Conservation (phyloP, 768 basidiomycete genomes). For the Trametes gibbosa region DNA sequence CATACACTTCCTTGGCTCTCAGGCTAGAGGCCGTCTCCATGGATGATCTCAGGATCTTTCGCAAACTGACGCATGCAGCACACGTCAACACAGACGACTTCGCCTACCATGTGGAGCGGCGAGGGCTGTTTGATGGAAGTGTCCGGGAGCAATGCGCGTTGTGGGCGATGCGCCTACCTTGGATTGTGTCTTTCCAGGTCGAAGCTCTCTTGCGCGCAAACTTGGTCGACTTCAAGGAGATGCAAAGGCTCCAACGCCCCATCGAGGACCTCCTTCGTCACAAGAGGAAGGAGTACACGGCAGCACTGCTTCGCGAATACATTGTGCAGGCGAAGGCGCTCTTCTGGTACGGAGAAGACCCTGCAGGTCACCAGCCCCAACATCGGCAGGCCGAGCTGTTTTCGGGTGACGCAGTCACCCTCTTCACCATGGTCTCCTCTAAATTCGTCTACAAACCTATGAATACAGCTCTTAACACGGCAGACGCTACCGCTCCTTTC, state of each 20-base stretch:
- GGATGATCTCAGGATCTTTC: slow-evolving; percentile 39
- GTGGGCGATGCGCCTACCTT: slow-evolving; percentile 39
- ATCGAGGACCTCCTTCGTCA: slow-evolving; percentile 31
- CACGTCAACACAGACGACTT: slow-evolving; percentile 32
- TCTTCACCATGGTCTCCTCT: slow-evolving; percentile 20
- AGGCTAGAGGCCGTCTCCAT: slow-evolving; percentile 44
- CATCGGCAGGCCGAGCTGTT: not conserved
- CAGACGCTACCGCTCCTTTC: slow-evolving; percentile 34
- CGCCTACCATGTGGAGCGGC: slow-evolving; percentile 39
- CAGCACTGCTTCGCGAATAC: slow-evolving; percentile 41
- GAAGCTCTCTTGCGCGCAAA: slow-evolving; percentile 39
- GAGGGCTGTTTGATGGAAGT: slow-evolving; percentile 43
- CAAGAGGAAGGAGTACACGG: slow-evolving; percentile 37
- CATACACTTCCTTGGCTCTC: slow-evolving; percentile 51
- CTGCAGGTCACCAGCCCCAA: not conserved
- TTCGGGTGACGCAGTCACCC: slow-evolving; percentile 5
- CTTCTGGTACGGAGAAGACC: slow-evolving; percentile 23
- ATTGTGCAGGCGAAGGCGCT: slow-evolving; percentile 28
- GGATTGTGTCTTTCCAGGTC: slow-evolving; percentile 60
- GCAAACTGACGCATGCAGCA: slow-evolving; percentile 36
- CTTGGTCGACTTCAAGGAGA: slow-evolving; percentile 49
- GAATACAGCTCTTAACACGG: not conserved
- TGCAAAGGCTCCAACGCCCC: slow-evolving; percentile 40
- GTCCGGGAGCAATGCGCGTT: slow-evolving; percentile 31
- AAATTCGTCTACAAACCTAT: slow-evolving; percentile 8